A percentile compares a stretch with the other conserved stretches of the same genome.
These are phyloP conservation scores for Aspergillus uvarum DNA, from an alignment of 2,329 filamentous ascomycete genomes.

Conservation along the genomic window DNA sequence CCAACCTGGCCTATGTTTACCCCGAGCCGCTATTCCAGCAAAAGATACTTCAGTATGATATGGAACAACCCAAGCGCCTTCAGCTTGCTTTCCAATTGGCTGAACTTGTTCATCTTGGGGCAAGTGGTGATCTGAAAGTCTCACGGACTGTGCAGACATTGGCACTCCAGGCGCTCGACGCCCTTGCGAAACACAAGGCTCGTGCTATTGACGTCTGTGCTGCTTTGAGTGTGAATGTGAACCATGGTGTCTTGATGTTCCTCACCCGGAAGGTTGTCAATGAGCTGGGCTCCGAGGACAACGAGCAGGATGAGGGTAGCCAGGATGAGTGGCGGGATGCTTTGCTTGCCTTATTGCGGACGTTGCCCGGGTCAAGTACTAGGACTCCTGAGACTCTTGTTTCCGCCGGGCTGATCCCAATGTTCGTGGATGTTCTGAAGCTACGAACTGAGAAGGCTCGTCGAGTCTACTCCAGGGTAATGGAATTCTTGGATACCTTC, in stretches of 20 bases:
- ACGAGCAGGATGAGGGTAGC: slow-evolving; percentile 60
- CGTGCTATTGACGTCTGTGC: slow-evolving; percentile 80
- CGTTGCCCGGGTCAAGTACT: slow-evolving; percentile 68
- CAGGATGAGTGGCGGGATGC: slow-evolving; percentile 87
- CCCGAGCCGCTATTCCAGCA: slow-evolving; percentile 79
- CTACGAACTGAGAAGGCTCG: slow-evolving; percentile 79
- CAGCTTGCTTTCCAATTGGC: slow-evolving; percentile 91
- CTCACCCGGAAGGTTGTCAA: slow-evolving; percentile 86
- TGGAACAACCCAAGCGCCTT: slow-evolving; percentile 81
- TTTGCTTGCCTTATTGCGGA: slow-evolving; percentile 82
- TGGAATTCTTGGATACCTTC: slow-evolving; percentile 84
- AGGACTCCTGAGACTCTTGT: slow-evolving; percentile 81
- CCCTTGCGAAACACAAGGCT: slow-evolving; percentile 74
- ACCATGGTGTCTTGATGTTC: slow-evolving; percentile 92
- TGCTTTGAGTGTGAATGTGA: slow-evolving; percentile 92
- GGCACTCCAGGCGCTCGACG: slow-evolving; percentile 77
- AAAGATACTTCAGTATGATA: slow-evolving; percentile 81
- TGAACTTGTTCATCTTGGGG: slow-evolving; percentile 82
- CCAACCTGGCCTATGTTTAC: slow-evolving; percentile 88
- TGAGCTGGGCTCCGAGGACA: slow-evolving; percentile 66
- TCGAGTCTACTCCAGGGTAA: slow-evolving; percentile 76
- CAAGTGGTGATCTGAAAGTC: slow-evolving; percentile 65
- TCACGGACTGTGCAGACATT: slow-evolving; percentile 78
- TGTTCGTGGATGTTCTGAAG: slow-evolving; percentile 83
- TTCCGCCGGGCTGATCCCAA: slow-evolving; percentile 81